Conservation (phyloP, 1,284 basidiomycete species). For the Porodaedalea pini region DNA sequence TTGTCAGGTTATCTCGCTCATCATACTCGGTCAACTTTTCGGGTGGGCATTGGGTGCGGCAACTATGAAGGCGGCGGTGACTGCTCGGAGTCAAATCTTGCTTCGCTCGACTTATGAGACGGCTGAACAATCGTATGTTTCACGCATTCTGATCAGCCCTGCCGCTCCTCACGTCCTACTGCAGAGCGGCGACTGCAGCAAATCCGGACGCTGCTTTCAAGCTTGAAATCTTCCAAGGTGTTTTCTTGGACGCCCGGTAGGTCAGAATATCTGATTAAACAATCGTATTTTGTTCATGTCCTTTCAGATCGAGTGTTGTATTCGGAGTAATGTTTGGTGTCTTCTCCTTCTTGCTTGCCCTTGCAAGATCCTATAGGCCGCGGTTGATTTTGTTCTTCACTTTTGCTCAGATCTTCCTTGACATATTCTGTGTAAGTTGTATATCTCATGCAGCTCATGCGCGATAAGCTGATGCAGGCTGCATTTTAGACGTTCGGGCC, state of each 20-base stretch:
- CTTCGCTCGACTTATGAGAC: conserved; percentile 45
- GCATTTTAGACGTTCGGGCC: conserved; percentile 42
- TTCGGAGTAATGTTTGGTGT: conserved; percentile 72
- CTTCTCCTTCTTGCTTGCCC: conserved; percentile 57
- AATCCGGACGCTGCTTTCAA: conserved; percentile 49
- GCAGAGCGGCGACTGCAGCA: conserved; percentile 42
- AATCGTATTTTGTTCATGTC: conserved; percentile 6
- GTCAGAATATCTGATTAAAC: conserved; percentile 17
- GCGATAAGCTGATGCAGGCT: background rate
- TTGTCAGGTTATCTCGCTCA: conserved; percentile 43
- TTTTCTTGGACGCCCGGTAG: conserved; percentile 62
- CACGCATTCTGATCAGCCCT: background rate
- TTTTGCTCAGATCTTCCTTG: conserved; percentile 56
- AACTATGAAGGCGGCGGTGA: conserved; percentile 62
- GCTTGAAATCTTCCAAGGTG: conserved; percentile 55
- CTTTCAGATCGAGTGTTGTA: conserved; percentile 48
- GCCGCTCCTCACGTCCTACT: conserved; percentile 1
- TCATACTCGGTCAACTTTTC: conserved; percentile 56
- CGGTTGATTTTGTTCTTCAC: conserved; percentile 56
- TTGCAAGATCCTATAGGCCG: conserved; percentile 58
- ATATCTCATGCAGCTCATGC: background rate
- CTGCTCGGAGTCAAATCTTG: conserved; percentile 52
- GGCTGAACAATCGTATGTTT: conserved; percentile 42
- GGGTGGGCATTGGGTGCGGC: conserved; percentile 78
- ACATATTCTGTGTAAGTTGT: conserved; percentile 55